phyloP scores from a whole-genome alignment of 1,139 yeast genomes.

The Saccharomycopsis crataegensis region DNA sequence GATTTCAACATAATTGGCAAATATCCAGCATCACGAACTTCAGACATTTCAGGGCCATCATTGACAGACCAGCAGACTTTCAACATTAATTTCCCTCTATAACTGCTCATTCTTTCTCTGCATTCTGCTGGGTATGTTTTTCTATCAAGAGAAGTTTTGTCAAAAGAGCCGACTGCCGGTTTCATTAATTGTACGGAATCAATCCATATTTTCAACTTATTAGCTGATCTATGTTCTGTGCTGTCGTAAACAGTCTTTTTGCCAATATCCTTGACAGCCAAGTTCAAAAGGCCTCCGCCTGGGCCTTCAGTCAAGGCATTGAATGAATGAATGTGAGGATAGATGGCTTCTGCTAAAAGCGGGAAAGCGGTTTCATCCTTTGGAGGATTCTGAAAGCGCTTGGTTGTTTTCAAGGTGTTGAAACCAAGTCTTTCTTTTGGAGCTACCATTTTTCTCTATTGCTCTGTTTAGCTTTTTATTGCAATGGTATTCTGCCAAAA shows the following conservation, averaged over 20 bases:
- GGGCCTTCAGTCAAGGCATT: constrained; percentile 89
- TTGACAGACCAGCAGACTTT: constrained; percentile 82
- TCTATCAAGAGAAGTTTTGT: constrained; percentile 74
- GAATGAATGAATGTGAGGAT: constrained; percentile 94
- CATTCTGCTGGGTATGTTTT: constrained; percentile 82
- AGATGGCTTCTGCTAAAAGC: constrained; percentile 76
- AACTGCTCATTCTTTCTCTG: constrained; percentile 80
- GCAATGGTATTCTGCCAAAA: not conserved
- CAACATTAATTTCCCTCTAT: constrained; percentile 66
- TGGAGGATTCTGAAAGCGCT: constrained; percentile 82
- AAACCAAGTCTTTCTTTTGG: constrained; percentile 35
- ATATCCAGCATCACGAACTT: constrained; percentile 85
- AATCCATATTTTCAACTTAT: constrained; percentile 70
- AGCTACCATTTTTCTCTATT: not conserved
- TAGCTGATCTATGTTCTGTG: constrained; percentile 67
- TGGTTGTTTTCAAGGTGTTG: constrained; percentile 83
- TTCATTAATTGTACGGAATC: constrained; percentile 82
- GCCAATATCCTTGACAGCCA: constrained; percentile 87
- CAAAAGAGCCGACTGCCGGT: constrained; percentile 68
- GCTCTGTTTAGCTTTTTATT: not conserved
- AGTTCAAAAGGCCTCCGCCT: constrained; percentile 74
- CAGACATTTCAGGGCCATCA: constrained; percentile 73
- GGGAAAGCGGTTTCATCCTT: constrained; percentile 80
- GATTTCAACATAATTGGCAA: constrained; percentile 87
- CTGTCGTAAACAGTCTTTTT: constrained; percentile 78